phyloP scores from a whole-genome alignment of 129 eudicot genomes.

The Pseudognaphalium luteoalbum region DNA sequence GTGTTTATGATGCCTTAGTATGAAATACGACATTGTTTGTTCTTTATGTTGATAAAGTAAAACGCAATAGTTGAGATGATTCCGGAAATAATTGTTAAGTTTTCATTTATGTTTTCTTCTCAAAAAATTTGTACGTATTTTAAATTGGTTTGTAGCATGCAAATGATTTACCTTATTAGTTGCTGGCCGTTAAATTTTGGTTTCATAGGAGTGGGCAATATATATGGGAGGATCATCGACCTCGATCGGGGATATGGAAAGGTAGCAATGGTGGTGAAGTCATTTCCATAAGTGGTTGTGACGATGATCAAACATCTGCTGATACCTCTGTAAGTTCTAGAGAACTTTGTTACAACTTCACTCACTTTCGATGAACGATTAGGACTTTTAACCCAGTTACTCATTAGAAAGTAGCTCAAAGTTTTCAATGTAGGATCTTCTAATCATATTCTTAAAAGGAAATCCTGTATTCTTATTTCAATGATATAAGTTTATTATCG shows the following conservation, averaged over 20 bases:
- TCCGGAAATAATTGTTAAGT: not conserved
- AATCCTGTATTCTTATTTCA: not conserved
- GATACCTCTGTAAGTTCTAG: slow-evolving; percentile 57
- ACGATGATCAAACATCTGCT: slow-evolving; percentile 58
- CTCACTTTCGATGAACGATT: not conserved
- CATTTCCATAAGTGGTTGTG: slow-evolving; percentile 64
- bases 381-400: not conserved
- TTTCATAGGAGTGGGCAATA: slow-evolving; percentile 47
- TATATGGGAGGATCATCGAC: slow-evolving; percentile 53
- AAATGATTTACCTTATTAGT: not conserved
- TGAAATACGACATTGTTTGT: not conserved
- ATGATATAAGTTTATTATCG: too few species aligned
- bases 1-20: slow-evolving; percentile 1
- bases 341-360: slow-evolving; percentile 1
- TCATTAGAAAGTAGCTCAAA: not conserved
- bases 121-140: not conserved
- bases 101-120: not conserved
- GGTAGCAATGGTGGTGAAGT: slow-evolving; percentile 73
- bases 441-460: not conserved
- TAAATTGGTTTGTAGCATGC: not conserved
- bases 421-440: not conserved
- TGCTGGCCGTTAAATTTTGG: not conserved
- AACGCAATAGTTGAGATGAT: not conserved
- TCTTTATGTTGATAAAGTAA: slow-evolving; percentile 9
- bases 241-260: slow-evolving; percentile 41